A percentile compares a stretch with the other conserved stretches of the same genome.
Evolutionary conservation across 139 green algal genomes (phyloP).

Genomic region (Picochlorum sp.): DNA sequence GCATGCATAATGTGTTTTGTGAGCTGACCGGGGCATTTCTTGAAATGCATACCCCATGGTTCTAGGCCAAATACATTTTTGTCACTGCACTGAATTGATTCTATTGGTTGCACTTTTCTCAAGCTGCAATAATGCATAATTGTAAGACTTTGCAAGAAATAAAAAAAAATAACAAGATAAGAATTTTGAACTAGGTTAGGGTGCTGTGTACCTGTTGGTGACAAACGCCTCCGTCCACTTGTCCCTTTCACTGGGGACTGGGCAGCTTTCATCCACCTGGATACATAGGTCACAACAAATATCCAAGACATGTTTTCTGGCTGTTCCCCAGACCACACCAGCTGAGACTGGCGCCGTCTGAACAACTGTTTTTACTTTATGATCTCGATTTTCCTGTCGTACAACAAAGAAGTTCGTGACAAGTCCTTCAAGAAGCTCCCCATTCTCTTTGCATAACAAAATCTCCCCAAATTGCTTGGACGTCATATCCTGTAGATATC

Average conservation of each 20-base stretch:
- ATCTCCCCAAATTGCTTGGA: constrained; percentile 11
- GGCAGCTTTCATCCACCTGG: constrained; percentile 3
- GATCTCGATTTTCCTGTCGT: background rate
- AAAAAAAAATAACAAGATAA: too few species aligned
- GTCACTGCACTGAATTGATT: background rate
- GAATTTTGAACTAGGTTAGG: too few species aligned
- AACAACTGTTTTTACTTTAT: background rate
- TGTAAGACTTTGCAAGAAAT: constrained; percentile 3
- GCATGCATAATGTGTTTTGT: too few species aligned
- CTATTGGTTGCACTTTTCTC: constrained; percentile 11
- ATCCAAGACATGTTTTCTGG: constrained; percentile 19
- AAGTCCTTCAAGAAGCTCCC: constrained; percentile 31
- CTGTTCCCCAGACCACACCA: constrained; percentile 22
- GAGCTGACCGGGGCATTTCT: too few species aligned
- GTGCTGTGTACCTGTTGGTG: constrained; percentile 30
- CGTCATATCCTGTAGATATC: constrained; percentile 1
- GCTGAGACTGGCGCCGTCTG: background rate
- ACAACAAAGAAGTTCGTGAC: constrained; percentile 37
- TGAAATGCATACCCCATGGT: too few species aligned
- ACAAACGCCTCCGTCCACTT: constrained; percentile 39
- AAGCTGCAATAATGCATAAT: background rate
- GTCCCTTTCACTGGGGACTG: background rate
- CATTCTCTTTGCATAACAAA: constrained; percentile 19
- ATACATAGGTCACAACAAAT: constrained; percentile 15
- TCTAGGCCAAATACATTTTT: constrained; percentile 1